Evolutionary conservation across 2,329 filamentous ascomycete genomes (phyloP).

Genomic region (Lasiodiplodia sp.): DNA sequence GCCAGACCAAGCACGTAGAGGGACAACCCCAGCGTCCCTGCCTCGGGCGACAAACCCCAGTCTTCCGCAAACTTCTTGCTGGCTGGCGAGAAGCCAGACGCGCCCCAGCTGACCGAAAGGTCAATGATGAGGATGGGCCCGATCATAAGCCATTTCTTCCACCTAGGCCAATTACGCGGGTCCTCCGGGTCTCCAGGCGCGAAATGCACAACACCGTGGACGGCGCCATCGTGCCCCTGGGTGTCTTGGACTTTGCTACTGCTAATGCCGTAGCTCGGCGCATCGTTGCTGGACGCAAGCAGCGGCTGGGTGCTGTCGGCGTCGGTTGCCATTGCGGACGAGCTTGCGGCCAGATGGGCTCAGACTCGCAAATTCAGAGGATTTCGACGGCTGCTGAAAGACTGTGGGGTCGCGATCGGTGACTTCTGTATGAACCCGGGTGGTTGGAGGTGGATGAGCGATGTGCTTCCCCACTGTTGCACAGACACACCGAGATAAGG

Average conservation of each 20-base stretch:
- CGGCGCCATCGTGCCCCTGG: not conserved
- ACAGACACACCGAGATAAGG: conserved; percentile 22
- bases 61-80: conserved; percentile 51
- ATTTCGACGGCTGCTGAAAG: too few relatives aligned
- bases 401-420: not conserved
- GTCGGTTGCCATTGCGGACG: not conserved
- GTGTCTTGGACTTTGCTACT: conserved; percentile 2
- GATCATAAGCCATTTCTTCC: conserved; percentile 47
- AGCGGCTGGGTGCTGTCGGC: conserved; percentile 21
- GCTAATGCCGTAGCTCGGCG: conserved; percentile 3
- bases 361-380: not conserved
- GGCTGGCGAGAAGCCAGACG: conserved; percentile 57
- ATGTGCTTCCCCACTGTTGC: conserved; percentile 13
- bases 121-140: conserved; percentile 46
- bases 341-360: too few relatives aligned
- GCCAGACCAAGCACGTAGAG: conserved; percentile 58
- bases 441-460: not conserved
- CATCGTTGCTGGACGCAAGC: conserved; percentile 6
- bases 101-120: conserved; percentile 52
- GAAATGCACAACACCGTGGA: conserved; percentile 38
- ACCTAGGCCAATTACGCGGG: conserved; percentile 44
- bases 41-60: conserved; percentile 50
- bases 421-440: not conserved
- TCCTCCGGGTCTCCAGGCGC: conserved; percentile 38
- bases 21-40: conserved; percentile 55